Evolutionary conservation across 768 basidiomycete species (phyloP).

Genomic region (Piloderma croceum): DNA sequence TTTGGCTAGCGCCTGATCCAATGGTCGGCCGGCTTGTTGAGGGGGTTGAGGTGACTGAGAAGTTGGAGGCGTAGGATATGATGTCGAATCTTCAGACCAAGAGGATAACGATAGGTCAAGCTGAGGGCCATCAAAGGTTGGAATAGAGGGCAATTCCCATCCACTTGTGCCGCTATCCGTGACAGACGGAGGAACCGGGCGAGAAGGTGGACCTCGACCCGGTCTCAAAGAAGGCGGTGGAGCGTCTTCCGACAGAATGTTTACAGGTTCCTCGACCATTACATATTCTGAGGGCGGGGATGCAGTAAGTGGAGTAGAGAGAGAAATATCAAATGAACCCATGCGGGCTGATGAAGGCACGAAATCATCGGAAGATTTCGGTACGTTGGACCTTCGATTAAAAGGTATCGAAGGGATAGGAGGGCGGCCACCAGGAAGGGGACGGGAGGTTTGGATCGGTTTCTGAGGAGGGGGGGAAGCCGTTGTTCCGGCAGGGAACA

Average conservation of each 20-base stretch:
- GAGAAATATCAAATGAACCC: conserved; percentile 8
- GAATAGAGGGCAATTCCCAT: conserved; percentile 65
- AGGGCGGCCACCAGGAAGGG: conserved; percentile 31
- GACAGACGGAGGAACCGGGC: conserved; percentile 32
- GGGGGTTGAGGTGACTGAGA: conserved; percentile 22
- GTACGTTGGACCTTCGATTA: conserved; percentile 35
- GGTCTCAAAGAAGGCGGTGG: conserved; percentile 39
- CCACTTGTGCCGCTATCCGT: conserved; percentile 41
- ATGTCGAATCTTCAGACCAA: conserved; percentile 58
- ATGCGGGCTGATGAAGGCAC: conserved; percentile 7
- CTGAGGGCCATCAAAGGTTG: conserved; percentile 42
- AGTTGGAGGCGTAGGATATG: conserved; percentile 24
- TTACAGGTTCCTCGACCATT: conserved; percentile 53
- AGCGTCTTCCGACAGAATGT: conserved; percentile 27
- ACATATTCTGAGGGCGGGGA: conserved; percentile 48
- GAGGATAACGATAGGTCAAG: conserved; percentile 48
- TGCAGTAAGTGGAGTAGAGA: background rate
- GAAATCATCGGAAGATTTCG: conserved; percentile 33
- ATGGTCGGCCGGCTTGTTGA: conserved; percentile 6
- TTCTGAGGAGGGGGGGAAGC: conserved; percentile 44
- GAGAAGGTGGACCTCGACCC: conserved; percentile 20
- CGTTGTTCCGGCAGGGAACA: conserved; percentile 27
- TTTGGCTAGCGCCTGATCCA: conserved; percentile 9
- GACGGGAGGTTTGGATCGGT: conserved; percentile 23
- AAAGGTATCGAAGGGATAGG: conserved; percentile 34